Evolutionary conservation across 495 filamentous ascomycete genomes (phyloP), one percentile per base, ranked within the genome.

Genomic region (Haplographium delicatum): DNA sequence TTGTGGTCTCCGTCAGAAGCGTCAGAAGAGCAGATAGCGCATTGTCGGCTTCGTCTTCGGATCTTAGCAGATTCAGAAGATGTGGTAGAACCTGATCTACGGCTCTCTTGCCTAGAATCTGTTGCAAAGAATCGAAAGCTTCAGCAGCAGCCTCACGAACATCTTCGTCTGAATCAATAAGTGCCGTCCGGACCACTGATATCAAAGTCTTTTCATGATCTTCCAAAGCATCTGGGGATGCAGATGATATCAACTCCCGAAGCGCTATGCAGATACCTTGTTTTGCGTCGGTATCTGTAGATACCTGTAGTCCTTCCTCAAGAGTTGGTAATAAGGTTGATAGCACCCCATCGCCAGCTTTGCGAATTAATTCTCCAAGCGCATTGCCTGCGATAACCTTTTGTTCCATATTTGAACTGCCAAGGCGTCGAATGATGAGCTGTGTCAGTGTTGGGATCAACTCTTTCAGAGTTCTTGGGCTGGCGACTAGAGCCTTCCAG

Each of bases 301-400:
- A 88, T 4, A 76, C 86, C 55, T 90, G 86, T 30, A 98, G 74
- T 28, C 93, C 91, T 64, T 95, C 90, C 62, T 97, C 91, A 26
- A 98, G 80, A 7, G 91, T 90, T 15, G 93, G 93, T 44, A 98
- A 70, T 49, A 98, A 70, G 39, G 81, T 95, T 10, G 90, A 78
- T 51, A 98, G 68, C 43, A 98, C 90, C 44, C 89, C 85, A 61
- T 97, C 93, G 46, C 93, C 93, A 57, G 91, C 91, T 68, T 95
- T 98, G 54, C 93, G 81, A 58, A 98, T 97, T 23, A 98, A 75
- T 62, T 98, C 93, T 57, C 93, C 94, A 42, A 98, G 75, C 9
- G 93, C 89, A 64, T 97, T 97, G 59, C 91, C 90, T 41, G 93
- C 94, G 71, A 98, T 98, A 51, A 94, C 85, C 69, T 95, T 96